Evolutionary conservation across 2,329 filamentous ascomycete species (phyloP).

Genomic region (Beauveria sp.): DNA sequence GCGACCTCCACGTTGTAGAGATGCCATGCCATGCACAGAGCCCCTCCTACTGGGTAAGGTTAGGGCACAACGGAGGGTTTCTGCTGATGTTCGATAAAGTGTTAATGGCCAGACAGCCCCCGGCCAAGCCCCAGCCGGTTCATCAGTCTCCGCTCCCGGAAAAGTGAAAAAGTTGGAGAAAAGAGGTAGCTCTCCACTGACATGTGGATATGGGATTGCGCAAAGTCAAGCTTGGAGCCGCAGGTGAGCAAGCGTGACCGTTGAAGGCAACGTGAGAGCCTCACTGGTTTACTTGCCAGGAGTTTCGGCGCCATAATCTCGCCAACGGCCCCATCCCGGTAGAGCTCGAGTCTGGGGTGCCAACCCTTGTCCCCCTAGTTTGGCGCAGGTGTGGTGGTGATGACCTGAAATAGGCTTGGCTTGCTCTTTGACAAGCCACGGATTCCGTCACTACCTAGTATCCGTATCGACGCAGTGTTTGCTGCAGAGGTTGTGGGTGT

Average conservation of each 20-base stretch:
- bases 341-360: conserved; percentile 3
- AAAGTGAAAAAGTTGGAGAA: neutral
- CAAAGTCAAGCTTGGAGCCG: neutral
- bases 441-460: neutral
- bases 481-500: neutral
- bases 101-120: neutral
- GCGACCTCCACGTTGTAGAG: neutral
- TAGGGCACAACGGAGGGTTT: neutral
- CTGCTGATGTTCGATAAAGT: conserved; percentile 3
- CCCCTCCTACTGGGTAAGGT: conserved; percentile 6
- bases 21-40: neutral
- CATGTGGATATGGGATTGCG: neutral
- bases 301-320: conserved; percentile 8
- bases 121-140: neutral
- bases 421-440: neutral
- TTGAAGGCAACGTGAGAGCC: neutral
- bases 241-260: no score
- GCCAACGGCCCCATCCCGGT: conserved; percentile 5
- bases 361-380: neutral
- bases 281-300: conserved; percentile 4
- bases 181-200: neutral
- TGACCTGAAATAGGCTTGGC: neutral
- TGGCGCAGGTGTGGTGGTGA: neutral
- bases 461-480: neutral
- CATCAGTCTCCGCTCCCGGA: neutral